These are phyloP conservation scores for Hibiscus syriacus DNA, from an alignment of 345 rosid species.

Conservation along the genomic window DNA sequence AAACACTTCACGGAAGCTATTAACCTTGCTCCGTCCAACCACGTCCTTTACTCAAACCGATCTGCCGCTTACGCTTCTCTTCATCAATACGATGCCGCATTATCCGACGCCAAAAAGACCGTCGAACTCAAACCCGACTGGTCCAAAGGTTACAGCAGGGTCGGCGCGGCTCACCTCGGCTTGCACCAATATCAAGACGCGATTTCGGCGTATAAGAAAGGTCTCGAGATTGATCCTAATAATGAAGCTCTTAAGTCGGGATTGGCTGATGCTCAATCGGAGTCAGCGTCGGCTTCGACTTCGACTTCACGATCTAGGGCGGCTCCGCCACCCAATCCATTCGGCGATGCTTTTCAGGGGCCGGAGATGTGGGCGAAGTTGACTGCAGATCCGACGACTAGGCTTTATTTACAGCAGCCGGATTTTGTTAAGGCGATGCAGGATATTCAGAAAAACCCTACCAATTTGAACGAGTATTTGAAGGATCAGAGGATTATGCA, in stretches of 20 bases:
- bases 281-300: too few species aligned
- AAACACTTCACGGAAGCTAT: too few species aligned
- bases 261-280: slow-evolving; percentile 58
- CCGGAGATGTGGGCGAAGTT: slow-evolving; percentile 98
- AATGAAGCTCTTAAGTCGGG: slow-evolving; percentile 79
- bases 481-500: slow-evolving; percentile 94
- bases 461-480: slow-evolving; percentile 59
- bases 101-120: slow-evolving; percentile 78
- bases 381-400: slow-evolving; percentile 74
- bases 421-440: slow-evolving; percentile 92
- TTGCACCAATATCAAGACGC: slow-evolving; percentile 51
- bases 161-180: slow-evolving; percentile 85
- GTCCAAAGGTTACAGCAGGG: slow-evolving; percentile 91
- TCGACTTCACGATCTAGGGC: slow-evolving; percentile 46
- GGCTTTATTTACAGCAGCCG: slow-evolving; percentile 63
- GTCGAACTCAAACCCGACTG: slow-evolving; percentile 90
- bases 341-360: slow-evolving; percentile 72
- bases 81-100: slow-evolving; percentile 52
- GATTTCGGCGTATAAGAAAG: slow-evolving; percentile 54
- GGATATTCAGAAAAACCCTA: slow-evolving; percentile 85
- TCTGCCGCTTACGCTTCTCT: slow-evolving; percentile 91
- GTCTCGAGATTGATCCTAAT: slow-evolving; percentile 74
- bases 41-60: slow-evolving; percentile 93
- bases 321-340: slow-evolving; percentile 43
- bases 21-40: too few species aligned